phyloP scores from a whole-genome alignment of 148 eudicot genomes.

The Nyssa sinensis region DNA sequence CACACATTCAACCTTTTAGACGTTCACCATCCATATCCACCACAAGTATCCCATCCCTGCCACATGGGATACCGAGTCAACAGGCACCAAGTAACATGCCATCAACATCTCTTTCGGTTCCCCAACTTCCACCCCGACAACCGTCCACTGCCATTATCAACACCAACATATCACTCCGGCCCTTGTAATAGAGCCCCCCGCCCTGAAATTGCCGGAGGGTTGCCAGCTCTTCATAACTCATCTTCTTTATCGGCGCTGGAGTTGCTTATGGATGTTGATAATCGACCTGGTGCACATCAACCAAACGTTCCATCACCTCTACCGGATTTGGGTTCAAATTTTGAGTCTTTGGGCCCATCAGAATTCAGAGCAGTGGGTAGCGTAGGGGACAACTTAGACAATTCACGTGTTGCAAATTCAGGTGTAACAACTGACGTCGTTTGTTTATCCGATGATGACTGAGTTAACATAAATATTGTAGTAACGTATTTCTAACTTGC shows the following conservation, averaged over 20 bases:
- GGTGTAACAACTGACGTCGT: slow-evolving; percentile 43
- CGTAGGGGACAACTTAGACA: slow-evolving; percentile 10
- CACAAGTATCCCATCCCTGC: slow-evolving; percentile 10
- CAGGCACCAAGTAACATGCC: slow-evolving; percentile 18
- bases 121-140: slow-evolving; percentile 12
- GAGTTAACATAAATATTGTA: background rate
- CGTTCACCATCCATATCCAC: slow-evolving; percentile 21
- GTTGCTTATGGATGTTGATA: slow-evolving; percentile 24
- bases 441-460: slow-evolving; percentile 72
- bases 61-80: slow-evolving; percentile 16
- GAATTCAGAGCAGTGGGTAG: slow-evolving; percentile 22
- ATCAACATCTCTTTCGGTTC: slow-evolving; percentile 10
- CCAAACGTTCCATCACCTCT: slow-evolving; percentile 11
- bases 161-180: slow-evolving; percentile 4
- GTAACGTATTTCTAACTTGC: background rate
- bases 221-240: slow-evolving; percentile 7
- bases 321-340: slow-evolving; percentile 10
- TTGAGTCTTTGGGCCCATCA: slow-evolving; percentile 20
- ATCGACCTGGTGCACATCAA: slow-evolving; percentile 11
- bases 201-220: slow-evolving; percentile 14
- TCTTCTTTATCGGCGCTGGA: slow-evolving; percentile 19
- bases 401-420: slow-evolving; percentile 17
- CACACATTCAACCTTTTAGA: slow-evolving; percentile 50
- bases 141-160: slow-evolving; percentile 9
- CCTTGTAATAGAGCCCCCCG: slow-evolving; percentile 17